phyloP scores from a whole-genome alignment of 495 filamentous ascomycete genomes.

The Penicillium fimorum region DNA sequence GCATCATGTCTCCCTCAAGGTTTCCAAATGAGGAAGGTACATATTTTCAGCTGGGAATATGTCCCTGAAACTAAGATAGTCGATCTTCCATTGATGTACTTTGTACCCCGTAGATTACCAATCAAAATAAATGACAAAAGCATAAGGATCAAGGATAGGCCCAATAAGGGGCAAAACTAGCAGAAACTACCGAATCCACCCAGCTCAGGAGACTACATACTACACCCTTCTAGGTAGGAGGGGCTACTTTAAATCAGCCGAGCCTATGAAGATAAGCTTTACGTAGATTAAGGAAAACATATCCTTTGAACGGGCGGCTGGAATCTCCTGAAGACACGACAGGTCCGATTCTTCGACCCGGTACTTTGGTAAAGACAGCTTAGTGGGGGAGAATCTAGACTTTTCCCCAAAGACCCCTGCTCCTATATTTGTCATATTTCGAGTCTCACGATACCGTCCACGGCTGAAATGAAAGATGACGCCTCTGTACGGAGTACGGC shows the following conservation, averaged over 20 bases:
- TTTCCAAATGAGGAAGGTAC: background rate
- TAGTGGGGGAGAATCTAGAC: background rate
- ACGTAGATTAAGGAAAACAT: slow-evolving; percentile 6
- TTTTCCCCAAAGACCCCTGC: background rate
- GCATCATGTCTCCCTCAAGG: background rate
- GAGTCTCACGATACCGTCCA: background rate
- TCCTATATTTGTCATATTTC: background rate
- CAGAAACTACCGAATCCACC: slow-evolving; percentile 5
- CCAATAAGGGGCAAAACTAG: background rate
- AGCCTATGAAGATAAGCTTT: slow-evolving; percentile 8
- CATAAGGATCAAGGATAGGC: background rate
- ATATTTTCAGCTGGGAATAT: background rate
- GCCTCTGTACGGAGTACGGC: background rate
- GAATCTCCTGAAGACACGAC: background rate
- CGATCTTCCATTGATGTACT: background rate
- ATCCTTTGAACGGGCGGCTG: slow-evolving; percentile 18
- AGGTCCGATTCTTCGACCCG: slow-evolving; percentile 12
- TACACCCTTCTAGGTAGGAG: slow-evolving; percentile 8
- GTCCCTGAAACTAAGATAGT: background rate
- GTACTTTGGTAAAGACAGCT: slow-evolving; percentile 9
- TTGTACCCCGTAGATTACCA: background rate
- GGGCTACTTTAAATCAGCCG: slow-evolving; percentile 1
- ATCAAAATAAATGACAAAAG: background rate
- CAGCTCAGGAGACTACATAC: background rate
- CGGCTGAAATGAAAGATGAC: background rate